Conservation (phyloP, 1,284 basidiomycete genomes). For the Cryptococcus floricola region DNA sequence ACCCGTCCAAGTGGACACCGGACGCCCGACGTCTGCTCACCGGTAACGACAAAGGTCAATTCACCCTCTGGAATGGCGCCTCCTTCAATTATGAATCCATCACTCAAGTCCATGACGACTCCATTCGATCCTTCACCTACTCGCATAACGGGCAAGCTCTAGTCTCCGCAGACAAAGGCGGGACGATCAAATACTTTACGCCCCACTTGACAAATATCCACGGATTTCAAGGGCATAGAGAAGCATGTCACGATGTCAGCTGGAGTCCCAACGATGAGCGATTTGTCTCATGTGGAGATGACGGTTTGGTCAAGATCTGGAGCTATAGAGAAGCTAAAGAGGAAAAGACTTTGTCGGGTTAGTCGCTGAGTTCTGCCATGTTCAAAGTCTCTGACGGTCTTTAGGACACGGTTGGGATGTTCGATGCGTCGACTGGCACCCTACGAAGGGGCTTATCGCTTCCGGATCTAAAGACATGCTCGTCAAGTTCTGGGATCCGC, state of each 20-base stretch:
- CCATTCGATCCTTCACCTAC: constrained; percentile 85
- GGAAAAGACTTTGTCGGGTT: constrained; percentile 80
- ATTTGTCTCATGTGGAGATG: constrained; percentile 93
- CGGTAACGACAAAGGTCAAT: constrained; percentile 94
- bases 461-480: constrained; percentile 96
- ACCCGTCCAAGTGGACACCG: constrained; percentile 75
- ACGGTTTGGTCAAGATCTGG: constrained; percentile 92
- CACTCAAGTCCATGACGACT: constrained; percentile 85
- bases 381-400: background rate
- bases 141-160: constrained; percentile 87
- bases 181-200: constrained; percentile 97
- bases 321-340: constrained; percentile 85
- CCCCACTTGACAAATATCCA: constrained; percentile 98
- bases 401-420: constrained; percentile 97
- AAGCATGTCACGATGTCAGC: constrained; percentile 82
- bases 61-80: constrained; percentile 97
- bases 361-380: constrained; percentile 18
- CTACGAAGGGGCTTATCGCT: constrained; percentile 87
- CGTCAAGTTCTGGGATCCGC: constrained; percentile 98
- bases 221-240: constrained; percentile 83
- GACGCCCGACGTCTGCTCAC: constrained; percentile 89
- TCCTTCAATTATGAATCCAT: constrained; percentile 99
- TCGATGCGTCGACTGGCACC: constrained; percentile 97
- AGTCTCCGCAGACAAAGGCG: constrained; percentile 86
- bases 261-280: constrained; percentile 88